Percentiles rank a stretch among this genome's conserved stretches.
phyloP scores from a whole-genome alignment of 2,329 filamentous ascomycete species.

The Xylariaceae sp. region DNA sequence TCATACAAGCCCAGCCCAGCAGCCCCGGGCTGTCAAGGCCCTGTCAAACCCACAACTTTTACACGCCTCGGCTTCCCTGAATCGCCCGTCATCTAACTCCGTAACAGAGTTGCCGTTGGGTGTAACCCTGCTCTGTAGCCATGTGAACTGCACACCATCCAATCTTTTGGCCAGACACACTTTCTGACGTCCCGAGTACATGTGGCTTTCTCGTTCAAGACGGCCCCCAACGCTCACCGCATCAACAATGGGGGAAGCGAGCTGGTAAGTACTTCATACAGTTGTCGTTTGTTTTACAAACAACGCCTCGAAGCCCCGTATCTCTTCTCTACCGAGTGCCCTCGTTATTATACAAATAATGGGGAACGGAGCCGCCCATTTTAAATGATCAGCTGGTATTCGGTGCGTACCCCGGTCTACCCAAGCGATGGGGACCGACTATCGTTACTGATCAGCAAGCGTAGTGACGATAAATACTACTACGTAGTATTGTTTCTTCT shows the following conservation, averaged over 20 bases:
- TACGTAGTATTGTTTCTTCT: too few species aligned
- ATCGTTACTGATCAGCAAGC: conserved; percentile 25
- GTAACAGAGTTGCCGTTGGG: conserved; percentile 23
- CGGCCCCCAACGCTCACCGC: not conserved
- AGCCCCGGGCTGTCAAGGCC: not conserved
- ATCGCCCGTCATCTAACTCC: conserved; percentile 21
- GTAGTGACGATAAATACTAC: too few species aligned
- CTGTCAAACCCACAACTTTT: conserved; percentile 3
- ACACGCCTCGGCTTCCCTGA: conserved; percentile 26
- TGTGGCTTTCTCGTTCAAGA: not conserved
- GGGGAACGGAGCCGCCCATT: not conserved
- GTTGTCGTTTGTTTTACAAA: not conserved
- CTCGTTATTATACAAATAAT: not conserved
- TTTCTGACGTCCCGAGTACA: not conserved
- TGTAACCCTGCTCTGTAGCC: conserved; percentile 17
- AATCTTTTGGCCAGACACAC: conserved; percentile 6
- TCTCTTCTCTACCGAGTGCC: not conserved
- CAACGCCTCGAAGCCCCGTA: not conserved
- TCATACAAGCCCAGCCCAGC: not conserved
- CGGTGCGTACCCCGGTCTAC: conserved; percentile 4
- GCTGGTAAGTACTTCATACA: too few species aligned
- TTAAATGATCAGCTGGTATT: not conserved
- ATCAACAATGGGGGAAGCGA: not conserved
- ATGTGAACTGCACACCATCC: conserved; percentile 23
- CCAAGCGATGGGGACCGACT: conserved; percentile 7